These are phyloP conservation scores for Myotisia sp. DNA, from an alignment of 2,329 filamentous ascomycete species.

Conservation along the genomic window DNA sequence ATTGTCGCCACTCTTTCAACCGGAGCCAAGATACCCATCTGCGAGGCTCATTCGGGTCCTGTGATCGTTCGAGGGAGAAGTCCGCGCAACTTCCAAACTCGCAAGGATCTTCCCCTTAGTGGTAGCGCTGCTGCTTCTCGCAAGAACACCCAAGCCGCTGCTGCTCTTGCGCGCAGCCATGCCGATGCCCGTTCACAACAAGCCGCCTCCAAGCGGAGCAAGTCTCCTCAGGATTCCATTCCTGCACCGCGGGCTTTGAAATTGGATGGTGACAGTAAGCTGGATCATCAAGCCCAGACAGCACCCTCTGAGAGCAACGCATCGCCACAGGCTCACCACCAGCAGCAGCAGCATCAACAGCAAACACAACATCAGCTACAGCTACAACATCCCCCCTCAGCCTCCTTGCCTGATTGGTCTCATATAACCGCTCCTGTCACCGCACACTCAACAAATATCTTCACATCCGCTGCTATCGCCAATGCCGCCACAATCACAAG, in stretches of 20 bases:
- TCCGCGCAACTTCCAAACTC: conserved; percentile 83
- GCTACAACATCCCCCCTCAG: conserved; percentile 6
- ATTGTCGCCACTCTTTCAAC: conserved; percentile 71
- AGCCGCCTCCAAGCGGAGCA: conserved; percentile 10
- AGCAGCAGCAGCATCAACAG: conserved; percentile 5
- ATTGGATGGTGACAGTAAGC: conserved; percentile 18
- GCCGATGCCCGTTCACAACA: conserved; percentile 14
- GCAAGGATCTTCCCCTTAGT: conserved; percentile 80
- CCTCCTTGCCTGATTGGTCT: conserved; percentile 23
- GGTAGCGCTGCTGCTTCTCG: conserved; percentile 66
- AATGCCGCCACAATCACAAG: conserved; percentile 12
- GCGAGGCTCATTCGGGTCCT: conserved; percentile 72
- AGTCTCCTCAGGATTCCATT: conserved; percentile 9
- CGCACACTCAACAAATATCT: too few species aligned
- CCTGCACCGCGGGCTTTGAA: conserved; percentile 12
- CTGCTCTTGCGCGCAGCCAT: conserved; percentile 16
- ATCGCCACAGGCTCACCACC: too few species aligned
- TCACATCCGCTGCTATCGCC: too few species aligned
- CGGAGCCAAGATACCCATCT: conserved; percentile 65
- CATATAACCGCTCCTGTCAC: conserved; percentile 19
- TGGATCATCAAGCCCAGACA: conserved; percentile 6
- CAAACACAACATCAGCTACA: conserved; percentile 13
- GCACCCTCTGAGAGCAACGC: too few species aligned
- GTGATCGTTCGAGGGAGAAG: conserved; percentile 90
- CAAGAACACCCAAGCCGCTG: conserved; percentile 43